Percentiles rank a stretch among this genome's conserved stretches.
phyloP scores from a whole-genome alignment of 2,329 filamentous ascomycete species.

The Arthrobotrys megalospora region DNA sequence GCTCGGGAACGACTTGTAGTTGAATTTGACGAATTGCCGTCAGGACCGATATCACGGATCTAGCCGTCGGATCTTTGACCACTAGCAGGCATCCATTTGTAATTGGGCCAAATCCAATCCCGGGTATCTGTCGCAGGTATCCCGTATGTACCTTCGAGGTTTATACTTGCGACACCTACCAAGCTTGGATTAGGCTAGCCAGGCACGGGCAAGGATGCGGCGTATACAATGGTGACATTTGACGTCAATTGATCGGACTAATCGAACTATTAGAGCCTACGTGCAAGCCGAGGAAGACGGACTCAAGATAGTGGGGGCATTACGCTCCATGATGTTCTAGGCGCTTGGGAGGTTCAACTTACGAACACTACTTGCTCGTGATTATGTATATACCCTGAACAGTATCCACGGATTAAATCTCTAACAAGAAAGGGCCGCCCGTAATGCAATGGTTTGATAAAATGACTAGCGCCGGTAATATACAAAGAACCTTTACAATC shows the following conservation, averaged over 20 bases:
- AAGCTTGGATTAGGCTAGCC: not conserved
- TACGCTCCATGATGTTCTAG: no score
- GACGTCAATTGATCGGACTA: no score
- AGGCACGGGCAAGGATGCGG: not conserved
- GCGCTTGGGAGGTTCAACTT: no score
- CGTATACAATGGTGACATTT: no score
- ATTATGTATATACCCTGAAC: no score
- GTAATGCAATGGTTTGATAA: not conserved
- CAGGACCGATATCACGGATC: slow-evolving; percentile 12
- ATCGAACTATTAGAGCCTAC: no score
- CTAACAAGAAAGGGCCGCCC: no score
- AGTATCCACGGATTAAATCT: no score
- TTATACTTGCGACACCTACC: slow-evolving; percentile 3
- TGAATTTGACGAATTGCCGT: not conserved
- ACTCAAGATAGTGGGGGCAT: no score
- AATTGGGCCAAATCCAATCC: not conserved
- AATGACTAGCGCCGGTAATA: not conserved
- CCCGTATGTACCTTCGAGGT: not conserved
- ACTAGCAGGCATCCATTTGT: not conserved
- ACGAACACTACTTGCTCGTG: no score
- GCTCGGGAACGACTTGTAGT: no score
- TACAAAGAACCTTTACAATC: not conserved
- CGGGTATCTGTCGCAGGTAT: not conserved
- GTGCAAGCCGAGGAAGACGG: no score
- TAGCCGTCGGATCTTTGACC: slow-evolving; percentile 12